phyloP scores from a whole-genome alignment of 164 flowering plant genomes.

The Magnolia kwangsiensis region DNA sequence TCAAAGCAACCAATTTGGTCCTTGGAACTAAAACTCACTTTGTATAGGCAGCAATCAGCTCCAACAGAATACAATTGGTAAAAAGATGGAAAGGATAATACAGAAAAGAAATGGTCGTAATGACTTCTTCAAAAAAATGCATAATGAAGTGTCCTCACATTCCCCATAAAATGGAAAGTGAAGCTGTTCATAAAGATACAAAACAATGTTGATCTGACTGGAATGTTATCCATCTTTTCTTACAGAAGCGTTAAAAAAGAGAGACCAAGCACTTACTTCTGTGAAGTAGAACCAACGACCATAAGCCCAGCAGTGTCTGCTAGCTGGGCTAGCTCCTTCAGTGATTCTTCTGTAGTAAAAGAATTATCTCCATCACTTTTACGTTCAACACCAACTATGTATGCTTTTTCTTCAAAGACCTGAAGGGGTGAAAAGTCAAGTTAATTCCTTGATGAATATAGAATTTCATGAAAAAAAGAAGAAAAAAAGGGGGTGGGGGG shows the following conservation, averaged over 20 bases:
- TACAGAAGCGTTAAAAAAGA: not conserved
- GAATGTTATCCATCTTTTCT: not conserved
- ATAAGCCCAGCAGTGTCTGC: conserved; percentile 92
- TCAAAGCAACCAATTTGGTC: too few relatives aligned
- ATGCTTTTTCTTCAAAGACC: conserved; percentile 83
- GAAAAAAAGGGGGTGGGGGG: too few relatives aligned
- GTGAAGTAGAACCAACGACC: conserved; percentile 85
- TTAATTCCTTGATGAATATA: not conserved
- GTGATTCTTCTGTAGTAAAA: conserved; percentile 77
- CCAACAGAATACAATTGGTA: too few relatives aligned
- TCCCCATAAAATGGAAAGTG: too few relatives aligned
- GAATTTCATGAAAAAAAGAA: not conserved
- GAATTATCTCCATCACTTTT: conserved; percentile 45
- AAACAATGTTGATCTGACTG: not conserved
- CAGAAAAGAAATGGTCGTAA: too few relatives aligned
- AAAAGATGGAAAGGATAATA: too few relatives aligned
- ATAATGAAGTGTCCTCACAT: too few relatives aligned
- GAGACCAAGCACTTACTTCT: conserved; percentile 56
- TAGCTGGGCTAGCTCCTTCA: conserved; percentile 72
- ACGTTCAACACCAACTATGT: conserved; percentile 72
- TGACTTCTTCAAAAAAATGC: too few relatives aligned
- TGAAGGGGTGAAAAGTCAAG: conserved; percentile 15
- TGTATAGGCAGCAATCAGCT: too few relatives aligned
- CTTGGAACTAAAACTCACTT: too few relatives aligned
- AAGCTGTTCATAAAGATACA: too few relatives aligned